Conservation (phyloP, 768 basidiomycete species). For the Mrakia gelida region DNA sequence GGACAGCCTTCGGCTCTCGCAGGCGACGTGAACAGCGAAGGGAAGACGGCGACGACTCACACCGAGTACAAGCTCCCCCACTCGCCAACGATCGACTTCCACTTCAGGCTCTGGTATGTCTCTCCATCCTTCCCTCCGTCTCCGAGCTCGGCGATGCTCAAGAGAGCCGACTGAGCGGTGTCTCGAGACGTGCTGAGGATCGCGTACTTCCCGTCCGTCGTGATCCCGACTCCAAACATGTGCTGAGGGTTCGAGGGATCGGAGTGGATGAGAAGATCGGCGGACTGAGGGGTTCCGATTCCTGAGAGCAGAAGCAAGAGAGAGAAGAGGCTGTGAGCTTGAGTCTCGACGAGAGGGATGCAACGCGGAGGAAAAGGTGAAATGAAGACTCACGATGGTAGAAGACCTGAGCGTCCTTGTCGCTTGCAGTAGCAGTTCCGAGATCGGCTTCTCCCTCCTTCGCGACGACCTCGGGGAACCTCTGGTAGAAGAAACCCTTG, state of each 20-base stretch:
- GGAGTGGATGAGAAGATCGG: constrained; percentile 64
- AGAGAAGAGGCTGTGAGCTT: no score
- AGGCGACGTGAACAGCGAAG: no score
- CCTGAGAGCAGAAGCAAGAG: constrained; percentile 1
- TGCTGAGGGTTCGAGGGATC: constrained; percentile 62
- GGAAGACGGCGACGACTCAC: constrained; percentile 2
- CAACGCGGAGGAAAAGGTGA: background rate
- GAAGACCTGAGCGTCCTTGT: constrained; percentile 67
- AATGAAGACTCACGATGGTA: constrained; percentile 59
- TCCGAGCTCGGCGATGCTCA: constrained; percentile 68
- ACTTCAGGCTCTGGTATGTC: constrained; percentile 63
- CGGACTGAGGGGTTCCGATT: constrained; percentile 40
- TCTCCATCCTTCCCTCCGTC: constrained; percentile 46
- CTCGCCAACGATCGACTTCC: constrained; percentile 66
- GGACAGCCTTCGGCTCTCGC: background rate
- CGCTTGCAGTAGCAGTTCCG: constrained; percentile 42
- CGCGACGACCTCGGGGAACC: constrained; percentile 34
- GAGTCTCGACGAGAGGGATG: constrained; percentile 32
- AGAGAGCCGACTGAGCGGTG: constrained; percentile 46
- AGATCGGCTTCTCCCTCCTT: constrained; percentile 32
- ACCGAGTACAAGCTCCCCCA: constrained; percentile 57
- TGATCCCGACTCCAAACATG: constrained; percentile 50
- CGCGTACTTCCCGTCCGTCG: constrained; percentile 59
- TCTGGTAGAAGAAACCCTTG: constrained; percentile 80
- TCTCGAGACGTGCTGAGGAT: constrained; percentile 57